These are phyloP conservation scores for Naegleria fowleri DNA, from an alignment of 208 protist species.

Conservation along the genomic window DNA sequence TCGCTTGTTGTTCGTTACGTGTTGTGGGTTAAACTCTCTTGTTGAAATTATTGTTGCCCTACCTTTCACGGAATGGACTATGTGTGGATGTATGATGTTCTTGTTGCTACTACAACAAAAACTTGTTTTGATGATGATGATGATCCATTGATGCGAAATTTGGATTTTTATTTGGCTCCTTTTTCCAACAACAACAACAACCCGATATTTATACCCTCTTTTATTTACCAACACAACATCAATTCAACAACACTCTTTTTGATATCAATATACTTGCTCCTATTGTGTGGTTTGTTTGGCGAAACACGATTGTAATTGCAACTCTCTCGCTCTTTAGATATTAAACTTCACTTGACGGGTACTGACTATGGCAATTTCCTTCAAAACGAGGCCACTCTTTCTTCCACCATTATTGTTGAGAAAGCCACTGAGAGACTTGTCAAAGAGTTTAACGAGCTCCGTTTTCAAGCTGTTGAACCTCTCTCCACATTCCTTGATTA, in stretches of 20 bases:
- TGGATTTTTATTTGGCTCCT: background rate
- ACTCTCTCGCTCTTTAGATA: slow-evolving; percentile 61
- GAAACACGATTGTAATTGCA: background rate
- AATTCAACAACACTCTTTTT: background rate
- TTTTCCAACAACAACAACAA: too few species aligned
- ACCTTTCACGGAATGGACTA: too few species aligned
- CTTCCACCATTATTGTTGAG: slow-evolving; percentile 78
- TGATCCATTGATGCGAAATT: background rate
- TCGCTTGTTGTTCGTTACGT: background rate
- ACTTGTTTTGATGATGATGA: background rate
- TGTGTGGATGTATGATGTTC: too few species aligned
- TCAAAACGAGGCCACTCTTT: slow-evolving; percentile 81
- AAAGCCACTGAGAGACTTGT: slow-evolving; percentile 87
- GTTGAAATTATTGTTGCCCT: too few species aligned
- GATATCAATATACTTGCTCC: background rate
- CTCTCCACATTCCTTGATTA: slow-evolving; percentile 95
- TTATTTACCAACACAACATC: too few species aligned
- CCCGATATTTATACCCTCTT: background rate
- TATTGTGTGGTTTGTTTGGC: background rate
- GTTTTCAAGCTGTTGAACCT: slow-evolving; percentile 81
- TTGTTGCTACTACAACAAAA: slow-evolving; percentile 37
- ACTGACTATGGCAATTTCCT: slow-evolving; percentile 96
- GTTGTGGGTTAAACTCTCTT: too few species aligned
- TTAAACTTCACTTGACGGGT: slow-evolving; percentile 90
- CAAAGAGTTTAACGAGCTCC: slow-evolving; percentile 88